Evolutionary conservation across 495 filamentous ascomycete genomes (phyloP).

Genomic region (Neurospora sp.): DNA sequence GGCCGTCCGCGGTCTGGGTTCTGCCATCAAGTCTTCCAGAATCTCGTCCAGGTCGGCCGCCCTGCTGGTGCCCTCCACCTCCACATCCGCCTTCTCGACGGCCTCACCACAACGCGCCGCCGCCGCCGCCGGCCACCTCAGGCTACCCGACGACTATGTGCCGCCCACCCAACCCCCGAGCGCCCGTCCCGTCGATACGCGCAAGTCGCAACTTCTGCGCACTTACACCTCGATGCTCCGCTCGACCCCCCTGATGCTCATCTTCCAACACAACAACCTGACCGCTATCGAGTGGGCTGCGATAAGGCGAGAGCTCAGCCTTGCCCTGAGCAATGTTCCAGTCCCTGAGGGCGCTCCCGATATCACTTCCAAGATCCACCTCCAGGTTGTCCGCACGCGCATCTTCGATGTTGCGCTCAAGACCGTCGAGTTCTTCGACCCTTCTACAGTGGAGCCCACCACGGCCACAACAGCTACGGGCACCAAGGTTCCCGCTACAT

Average conservation of each 20-base stretch:
- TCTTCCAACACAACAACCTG: constrained; percentile 97
- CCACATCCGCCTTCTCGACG: constrained; percentile 3
- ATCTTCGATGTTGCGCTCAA: constrained; percentile 78
- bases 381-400: constrained; percentile 77
- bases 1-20: constrained; percentile 16
- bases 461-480: constrained; percentile 16
- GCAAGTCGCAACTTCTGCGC: constrained; percentile 90
- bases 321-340: constrained; percentile 54
- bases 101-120: constrained; percentile 27
- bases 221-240: constrained; percentile 89
- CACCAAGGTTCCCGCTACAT: constrained; percentile 28
- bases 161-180: constrained; percentile 79
- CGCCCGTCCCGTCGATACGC: constrained; percentile 71
- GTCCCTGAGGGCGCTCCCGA: constrained; percentile 4
- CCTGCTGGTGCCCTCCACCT: constrained; percentile 12
- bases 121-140: constrained; percentile 32
- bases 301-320: constrained; percentile 69
- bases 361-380: constrained; percentile 46
- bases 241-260: constrained; percentile 75
- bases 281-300: constrained; percentile 78
- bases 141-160: constrained; percentile 44
- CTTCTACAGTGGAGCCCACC: constrained; percentile 28
- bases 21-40: constrained; percentile 13
- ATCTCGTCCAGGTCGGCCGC: constrained; percentile 7
- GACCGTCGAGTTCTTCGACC: constrained; percentile 79